Percentiles rank a stretch among this genome's conserved stretches.
phyloP scores from a whole-genome alignment of 1,139 yeast species.

The Sugiyamaella sp. region DNA sequence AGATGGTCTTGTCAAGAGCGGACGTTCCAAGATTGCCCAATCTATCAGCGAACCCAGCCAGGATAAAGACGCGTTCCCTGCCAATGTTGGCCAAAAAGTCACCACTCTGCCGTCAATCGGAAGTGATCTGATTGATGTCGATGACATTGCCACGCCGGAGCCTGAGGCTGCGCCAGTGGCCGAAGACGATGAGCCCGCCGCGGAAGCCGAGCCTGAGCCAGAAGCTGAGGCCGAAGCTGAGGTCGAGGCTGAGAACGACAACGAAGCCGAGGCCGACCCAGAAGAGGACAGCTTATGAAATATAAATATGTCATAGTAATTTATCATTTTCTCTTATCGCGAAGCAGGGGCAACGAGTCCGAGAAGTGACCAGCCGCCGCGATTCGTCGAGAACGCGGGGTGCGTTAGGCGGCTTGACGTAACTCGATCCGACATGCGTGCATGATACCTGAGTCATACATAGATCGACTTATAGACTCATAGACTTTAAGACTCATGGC shows the following conservation, averaged over 20 bases:
- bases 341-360: too few species aligned
- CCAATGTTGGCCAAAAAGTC: slow-evolving; percentile 36
- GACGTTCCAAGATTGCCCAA: slow-evolving; percentile 62
- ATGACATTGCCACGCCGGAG: slow-evolving; percentile 26
- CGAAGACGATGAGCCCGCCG: background rate
- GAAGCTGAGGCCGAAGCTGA: slow-evolving; percentile 26
- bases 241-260: slow-evolving; percentile 20
- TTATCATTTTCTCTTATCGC: slow-evolving; percentile 8
- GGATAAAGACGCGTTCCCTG: slow-evolving; percentile 39
- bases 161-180: slow-evolving; percentile 18
- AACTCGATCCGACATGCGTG: too few species aligned
- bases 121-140: slow-evolving; percentile 37
- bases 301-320: slow-evolving; percentile 3
- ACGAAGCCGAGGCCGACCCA: slow-evolving; percentile 19
- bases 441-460: too few species aligned
- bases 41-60: slow-evolving; percentile 37
- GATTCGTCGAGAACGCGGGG: too few species aligned
- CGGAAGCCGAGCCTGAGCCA: slow-evolving; percentile 23
- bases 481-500: too few species aligned
- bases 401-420: too few species aligned
- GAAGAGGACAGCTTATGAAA: slow-evolving; percentile 11
- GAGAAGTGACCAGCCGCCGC: too few species aligned
- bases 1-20: slow-evolving; percentile 51
- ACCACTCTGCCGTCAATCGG: slow-evolving; percentile 32
- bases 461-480: too few species aligned